These are phyloP conservation scores for Xylaria sp. DNA, from an alignment of 2,329 filamentous ascomycete genomes.

Conservation along the genomic window DNA sequence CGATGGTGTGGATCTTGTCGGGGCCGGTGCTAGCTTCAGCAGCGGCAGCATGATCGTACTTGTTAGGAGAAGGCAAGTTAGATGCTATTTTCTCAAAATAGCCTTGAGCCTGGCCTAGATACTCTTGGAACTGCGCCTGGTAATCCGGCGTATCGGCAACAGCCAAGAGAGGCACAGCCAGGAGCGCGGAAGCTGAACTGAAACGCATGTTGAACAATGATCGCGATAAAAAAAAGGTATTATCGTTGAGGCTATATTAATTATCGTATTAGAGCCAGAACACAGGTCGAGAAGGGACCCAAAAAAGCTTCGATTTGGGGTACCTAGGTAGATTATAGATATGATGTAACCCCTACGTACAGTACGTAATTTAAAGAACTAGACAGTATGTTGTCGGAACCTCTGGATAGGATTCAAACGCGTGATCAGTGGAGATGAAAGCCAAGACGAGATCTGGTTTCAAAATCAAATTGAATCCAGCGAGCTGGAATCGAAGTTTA, in stretches of 20 bases:
- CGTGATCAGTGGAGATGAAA: conserved; percentile 2
- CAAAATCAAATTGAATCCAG: conserved; percentile 9
- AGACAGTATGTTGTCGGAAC: not conserved
- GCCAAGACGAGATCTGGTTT: not conserved
- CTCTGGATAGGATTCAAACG: not conserved
- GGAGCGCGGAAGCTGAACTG: conserved; percentile 60
- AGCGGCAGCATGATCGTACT: conserved; percentile 55
- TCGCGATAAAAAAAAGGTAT: conserved; percentile 3
- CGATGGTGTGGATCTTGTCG: conserved; percentile 67
- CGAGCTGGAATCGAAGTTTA: not conserved
- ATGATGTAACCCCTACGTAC: conserved; percentile 46
- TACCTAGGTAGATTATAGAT: conserved; percentile 17
- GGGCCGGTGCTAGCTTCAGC: conserved; percentile 63
- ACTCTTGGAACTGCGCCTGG: conserved; percentile 71
- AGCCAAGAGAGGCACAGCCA: conserved; percentile 67
- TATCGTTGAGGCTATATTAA: conserved; percentile 23
- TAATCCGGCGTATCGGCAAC: conserved; percentile 67
- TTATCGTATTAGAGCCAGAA: conserved; percentile 33
- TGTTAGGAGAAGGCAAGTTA: conserved; percentile 62
- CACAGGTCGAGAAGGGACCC: conserved; percentile 4
- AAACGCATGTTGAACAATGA: conserved; percentile 65
- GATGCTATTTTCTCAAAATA: conserved; percentile 64
- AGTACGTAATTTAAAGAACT: conserved; percentile 22
- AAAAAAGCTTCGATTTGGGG: conserved; percentile 23
- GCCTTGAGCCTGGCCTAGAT: conserved; percentile 70